Evolutionary conservation across 305 asterid species (phyloP).

Genomic region (Petunia hybrid): DNA sequence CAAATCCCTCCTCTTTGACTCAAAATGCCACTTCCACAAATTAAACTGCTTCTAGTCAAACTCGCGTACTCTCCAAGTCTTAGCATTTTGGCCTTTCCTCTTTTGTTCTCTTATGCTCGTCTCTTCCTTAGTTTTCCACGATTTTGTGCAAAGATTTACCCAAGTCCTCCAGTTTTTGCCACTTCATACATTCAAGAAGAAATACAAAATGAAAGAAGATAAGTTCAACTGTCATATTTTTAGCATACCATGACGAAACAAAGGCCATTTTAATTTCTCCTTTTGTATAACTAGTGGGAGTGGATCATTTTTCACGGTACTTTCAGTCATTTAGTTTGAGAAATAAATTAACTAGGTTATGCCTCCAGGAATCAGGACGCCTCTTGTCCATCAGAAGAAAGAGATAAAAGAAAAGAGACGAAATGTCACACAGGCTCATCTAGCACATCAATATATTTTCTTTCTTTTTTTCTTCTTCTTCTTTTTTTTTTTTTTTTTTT

Average conservation of each 20-base stretch:
- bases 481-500: no score
- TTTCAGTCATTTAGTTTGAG: neutral
- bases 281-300: conserved; percentile 4
- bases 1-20: neutral
- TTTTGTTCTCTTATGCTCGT: conserved; percentile 12
- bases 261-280: no score
- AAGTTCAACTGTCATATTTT: no score
- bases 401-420: neutral
- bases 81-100: neutral
- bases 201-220: neutral
- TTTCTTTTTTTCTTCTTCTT: no score
- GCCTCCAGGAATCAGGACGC: no score
- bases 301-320: neutral
- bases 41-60: neutral
- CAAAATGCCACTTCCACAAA: neutral
- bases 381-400: no score
- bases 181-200: neutral
- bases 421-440: no score
- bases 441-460: no score
- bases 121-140: neutral
- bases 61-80: neutral
- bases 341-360: no score
- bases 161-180: neutral
- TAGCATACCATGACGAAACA: no score
- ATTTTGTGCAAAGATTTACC: neutral